phyloP scores from a whole-genome alignment of 306 rosid species.

The Malus domestica region ASM211411v1 NC_041789.1:8802501-8803000 shows the following conservation, averaged over 20 bases:
- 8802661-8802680: slow-evolving; percentile 15
- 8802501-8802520: slow-evolving; percentile 53
- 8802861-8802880: background rate
- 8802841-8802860: no score
- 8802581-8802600: slow-evolving; percentile 4
- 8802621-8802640: slow-evolving; percentile 5
- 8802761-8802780: background rate
- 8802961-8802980: no score
- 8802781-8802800: background rate
- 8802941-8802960: no score
- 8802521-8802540: slow-evolving; percentile 13
- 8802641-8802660: slow-evolving; percentile 10
- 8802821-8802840: no score
- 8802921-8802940: no score
- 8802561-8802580: background rate
- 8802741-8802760: slow-evolving; percentile 1
- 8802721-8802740: slow-evolving; percentile 12
- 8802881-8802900: no score
- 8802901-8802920: no score
- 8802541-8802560: background rate
- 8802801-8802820: background rate
- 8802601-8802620: slow-evolving; percentile 18
- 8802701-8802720: slow-evolving; percentile 14
- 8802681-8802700: slow-evolving; percentile 21
- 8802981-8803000: no score